phyloP scores from a whole-genome alignment of 371 early-diverging fungal genomes.

The Batrachochytrium dendrobatidis region DNA sequence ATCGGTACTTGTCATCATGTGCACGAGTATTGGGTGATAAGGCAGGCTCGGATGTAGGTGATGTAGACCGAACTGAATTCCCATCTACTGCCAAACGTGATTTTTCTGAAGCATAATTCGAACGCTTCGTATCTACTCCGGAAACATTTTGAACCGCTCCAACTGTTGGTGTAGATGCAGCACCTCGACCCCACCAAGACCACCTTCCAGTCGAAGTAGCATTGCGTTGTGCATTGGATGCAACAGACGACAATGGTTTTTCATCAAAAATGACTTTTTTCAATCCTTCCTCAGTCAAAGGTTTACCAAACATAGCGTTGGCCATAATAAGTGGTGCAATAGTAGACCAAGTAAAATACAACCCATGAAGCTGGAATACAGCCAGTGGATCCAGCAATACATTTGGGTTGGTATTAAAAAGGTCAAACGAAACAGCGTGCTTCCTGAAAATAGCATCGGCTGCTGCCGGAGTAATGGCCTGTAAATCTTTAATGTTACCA shows the following conservation, averaged over 20 bases:
- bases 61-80: too few species aligned
- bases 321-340: slow-evolving; percentile 40
- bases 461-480: slow-evolving; percentile 15
- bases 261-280: not conserved
- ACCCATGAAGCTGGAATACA: slow-evolving; percentile 48
- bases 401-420: slow-evolving; percentile 55
- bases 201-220: slow-evolving; percentile 3
- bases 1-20: slow-evolving; percentile 47
- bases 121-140: too few species aligned
- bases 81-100: too few species aligned
- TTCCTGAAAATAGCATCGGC: slow-evolving; percentile 54
- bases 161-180: too few species aligned
- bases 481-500: slow-evolving; percentile 18
- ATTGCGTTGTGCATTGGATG: slow-evolving; percentile 10
- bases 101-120: too few species aligned
- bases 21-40: too few species aligned
- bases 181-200: not conserved
- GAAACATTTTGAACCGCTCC: too few species aligned
- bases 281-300: slow-evolving; percentile 17
- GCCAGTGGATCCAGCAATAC: slow-evolving; percentile 56
- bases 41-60: too few species aligned
- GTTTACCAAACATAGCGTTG: slow-evolving; percentile 32
- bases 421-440: slow-evolving; percentile 50
- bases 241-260: slow-evolving; percentile 2
- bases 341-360: slow-evolving; percentile 40